These are phyloP conservation scores for Pythium utonaiense DNA, from an alignment of 352 stramenopile genomes.

Conservation along the genomic window DNA sequence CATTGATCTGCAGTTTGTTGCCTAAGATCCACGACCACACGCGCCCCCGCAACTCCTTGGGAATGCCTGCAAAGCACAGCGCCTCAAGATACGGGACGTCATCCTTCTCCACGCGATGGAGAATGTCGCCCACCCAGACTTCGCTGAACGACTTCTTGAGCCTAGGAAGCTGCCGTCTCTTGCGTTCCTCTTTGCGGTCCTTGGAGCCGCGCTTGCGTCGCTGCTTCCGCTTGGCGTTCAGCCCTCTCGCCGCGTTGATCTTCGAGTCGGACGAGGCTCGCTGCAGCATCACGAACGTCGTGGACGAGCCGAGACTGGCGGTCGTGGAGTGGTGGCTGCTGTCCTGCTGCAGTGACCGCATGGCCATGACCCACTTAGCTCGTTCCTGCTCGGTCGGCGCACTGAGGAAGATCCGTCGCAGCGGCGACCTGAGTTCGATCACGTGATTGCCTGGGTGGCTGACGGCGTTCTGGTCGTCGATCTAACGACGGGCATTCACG, in stretches of 20 bases:
- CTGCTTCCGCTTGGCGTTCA: constrained; percentile 23
- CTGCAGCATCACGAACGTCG: constrained; percentile 25
- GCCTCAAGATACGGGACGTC: constrained; percentile 42
- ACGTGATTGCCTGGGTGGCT: constrained; percentile 71
- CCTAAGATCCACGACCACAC: constrained; percentile 79
- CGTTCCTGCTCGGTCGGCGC: constrained; percentile 75
- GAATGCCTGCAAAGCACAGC: constrained; percentile 77
- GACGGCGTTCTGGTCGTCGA: constrained; percentile 81
- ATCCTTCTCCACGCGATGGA: constrained; percentile 26
- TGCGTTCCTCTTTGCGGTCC: constrained; percentile 57
- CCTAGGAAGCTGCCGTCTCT: constrained; percentile 54
- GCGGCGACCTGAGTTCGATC: constrained; percentile 58
- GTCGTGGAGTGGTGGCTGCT: constrained; percentile 21
- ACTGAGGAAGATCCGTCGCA: constrained; percentile 60
- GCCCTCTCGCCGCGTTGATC: constrained; percentile 23
- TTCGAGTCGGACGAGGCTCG: constrained; percentile 41
- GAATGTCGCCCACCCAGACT: constrained; percentile 69
- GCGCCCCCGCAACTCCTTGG: constrained; percentile 77
- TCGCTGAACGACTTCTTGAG: constrained; percentile 75
- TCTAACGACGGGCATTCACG: too few relatives aligned
- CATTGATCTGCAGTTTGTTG: constrained; percentile 82
- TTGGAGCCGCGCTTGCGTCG: constrained; percentile 49
- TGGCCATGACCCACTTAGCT: constrained; percentile 49
- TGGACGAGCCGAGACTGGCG: constrained; percentile 13
- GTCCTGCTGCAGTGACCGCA: constrained; percentile 42